Percentiles rank a stretch among this genome's conserved stretches.
These are phyloP conservation scores for Penicillium sp. DNA, from an alignment of 2,329 filamentous ascomycete species.

Conservation along the genomic window DNA sequence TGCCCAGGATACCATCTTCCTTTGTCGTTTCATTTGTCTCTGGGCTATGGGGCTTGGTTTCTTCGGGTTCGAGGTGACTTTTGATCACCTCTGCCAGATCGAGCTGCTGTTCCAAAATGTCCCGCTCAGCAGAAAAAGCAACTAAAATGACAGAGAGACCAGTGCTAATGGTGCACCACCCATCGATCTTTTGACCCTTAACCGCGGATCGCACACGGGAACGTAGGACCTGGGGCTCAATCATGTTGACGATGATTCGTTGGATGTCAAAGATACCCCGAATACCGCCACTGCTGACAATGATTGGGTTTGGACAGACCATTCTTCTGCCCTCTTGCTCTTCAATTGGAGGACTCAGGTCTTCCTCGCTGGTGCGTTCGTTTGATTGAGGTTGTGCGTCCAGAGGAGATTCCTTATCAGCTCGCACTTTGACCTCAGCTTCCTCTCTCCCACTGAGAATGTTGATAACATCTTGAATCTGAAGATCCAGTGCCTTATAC, in stretches of 20 bases:
- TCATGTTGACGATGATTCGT: conserved; percentile 16
- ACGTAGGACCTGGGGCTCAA: conserved; percentile 12
- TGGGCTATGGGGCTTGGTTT: background rate
- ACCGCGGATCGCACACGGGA: conserved; percentile 10
- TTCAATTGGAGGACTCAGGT: background rate
- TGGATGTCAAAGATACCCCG: conserved; percentile 21
- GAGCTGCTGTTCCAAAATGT: conserved; percentile 8
- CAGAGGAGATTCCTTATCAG: background rate
- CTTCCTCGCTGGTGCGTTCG: background rate
- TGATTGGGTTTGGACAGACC: conserved; percentile 18
- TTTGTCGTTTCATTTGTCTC: background rate
- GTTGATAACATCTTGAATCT: background rate
- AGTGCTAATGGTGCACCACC: conserved; percentile 20
- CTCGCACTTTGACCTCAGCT: background rate
- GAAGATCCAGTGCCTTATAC: background rate
- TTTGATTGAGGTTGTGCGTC: background rate
- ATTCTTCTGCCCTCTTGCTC: background rate
- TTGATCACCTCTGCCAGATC: conserved; percentile 11
- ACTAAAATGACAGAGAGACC: conserved; percentile 12
- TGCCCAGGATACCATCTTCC: background rate
- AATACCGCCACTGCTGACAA: conserved; percentile 16
- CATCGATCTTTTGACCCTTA: conserved; percentile 15
- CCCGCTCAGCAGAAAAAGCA: conserved; percentile 8
- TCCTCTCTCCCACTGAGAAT: background rate
- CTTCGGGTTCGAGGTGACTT: background rate